Evolutionary conservation across 2,329 filamentous ascomycete genomes (phyloP).

Genomic region (Aspergillus bombycis): DNA sequence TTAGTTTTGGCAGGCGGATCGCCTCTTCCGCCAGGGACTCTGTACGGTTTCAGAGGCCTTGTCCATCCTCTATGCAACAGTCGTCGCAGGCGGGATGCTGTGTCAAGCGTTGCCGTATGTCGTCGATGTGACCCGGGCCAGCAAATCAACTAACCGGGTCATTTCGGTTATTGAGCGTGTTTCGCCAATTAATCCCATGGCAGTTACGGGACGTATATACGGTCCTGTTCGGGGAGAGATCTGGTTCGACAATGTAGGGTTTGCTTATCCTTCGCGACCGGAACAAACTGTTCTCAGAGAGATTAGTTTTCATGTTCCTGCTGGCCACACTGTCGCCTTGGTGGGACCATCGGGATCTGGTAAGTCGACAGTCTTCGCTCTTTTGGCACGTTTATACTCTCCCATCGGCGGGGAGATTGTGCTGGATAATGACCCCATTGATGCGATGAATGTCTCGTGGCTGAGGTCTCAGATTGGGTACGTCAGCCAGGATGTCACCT

Average conservation of each 20-base stretch:
- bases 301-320: neutral
- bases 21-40: neutral
- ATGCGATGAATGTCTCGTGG: neutral
- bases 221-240: neutral
- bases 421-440: neutral
- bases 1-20: neutral
- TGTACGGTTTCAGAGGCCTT: neutral
- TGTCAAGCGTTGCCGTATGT: neutral
- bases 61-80: neutral
- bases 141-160: neutral
- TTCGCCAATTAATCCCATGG: neutral
- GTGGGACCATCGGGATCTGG: neutral
- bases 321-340: neutral
- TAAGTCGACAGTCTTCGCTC: neutral
- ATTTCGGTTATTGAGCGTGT: neutral
- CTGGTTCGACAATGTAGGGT: neutral
- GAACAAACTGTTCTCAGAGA: neutral
- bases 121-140: neutral
- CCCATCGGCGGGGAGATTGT: neutral
- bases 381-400: neutral
- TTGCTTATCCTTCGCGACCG: neutral
- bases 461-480: neutral
- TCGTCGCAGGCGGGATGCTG: neutral
- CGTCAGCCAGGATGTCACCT: neutral
- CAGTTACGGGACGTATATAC: neutral